Evolutionary conservation across 176 grass and related monocot genomes (phyloP).

Genomic region (Cocos nucifera): DNA sequence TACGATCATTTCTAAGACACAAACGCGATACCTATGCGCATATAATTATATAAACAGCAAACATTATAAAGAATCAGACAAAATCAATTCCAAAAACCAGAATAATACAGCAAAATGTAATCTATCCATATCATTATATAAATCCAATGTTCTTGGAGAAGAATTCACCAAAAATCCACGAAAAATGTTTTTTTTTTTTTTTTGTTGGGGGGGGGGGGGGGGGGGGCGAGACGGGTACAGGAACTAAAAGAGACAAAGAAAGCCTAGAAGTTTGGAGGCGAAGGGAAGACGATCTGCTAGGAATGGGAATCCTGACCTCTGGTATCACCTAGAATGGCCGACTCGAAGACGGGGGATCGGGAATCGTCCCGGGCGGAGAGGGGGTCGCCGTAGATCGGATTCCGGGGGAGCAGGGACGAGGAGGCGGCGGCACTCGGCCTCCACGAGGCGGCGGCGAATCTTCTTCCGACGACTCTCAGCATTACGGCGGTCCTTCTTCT

Average conservation of each 20-base stretch:
- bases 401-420: constrained; percentile 13
- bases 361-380: constrained; percentile 3
- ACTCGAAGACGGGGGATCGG: constrained; percentile 6
- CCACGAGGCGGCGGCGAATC: constrained; percentile 8
- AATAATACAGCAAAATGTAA: too few species aligned
- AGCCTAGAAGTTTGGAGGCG: neutral
- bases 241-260: neutral
- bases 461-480: constrained; percentile 10
- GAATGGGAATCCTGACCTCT: constrained; percentile 1
- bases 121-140: too few species aligned
- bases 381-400: constrained; percentile 16
- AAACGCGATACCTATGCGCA: too few species aligned
- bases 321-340: constrained; percentile 5
- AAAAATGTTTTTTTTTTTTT: neutral
- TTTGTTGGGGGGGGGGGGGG: too few species aligned
- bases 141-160: too few species aligned
- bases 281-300: neutral
- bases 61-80: too few species aligned
- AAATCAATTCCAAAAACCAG: too few species aligned
- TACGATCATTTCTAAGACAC: too few species aligned
- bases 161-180: too few species aligned
- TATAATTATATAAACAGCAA: too few species aligned
- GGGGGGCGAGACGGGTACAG: neutral
- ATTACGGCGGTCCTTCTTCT: too few species aligned
- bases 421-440: constrained; percentile 14